Conservation (phyloP, 768 basidiomycete species). For the Sarcodon aspratus region DNA sequence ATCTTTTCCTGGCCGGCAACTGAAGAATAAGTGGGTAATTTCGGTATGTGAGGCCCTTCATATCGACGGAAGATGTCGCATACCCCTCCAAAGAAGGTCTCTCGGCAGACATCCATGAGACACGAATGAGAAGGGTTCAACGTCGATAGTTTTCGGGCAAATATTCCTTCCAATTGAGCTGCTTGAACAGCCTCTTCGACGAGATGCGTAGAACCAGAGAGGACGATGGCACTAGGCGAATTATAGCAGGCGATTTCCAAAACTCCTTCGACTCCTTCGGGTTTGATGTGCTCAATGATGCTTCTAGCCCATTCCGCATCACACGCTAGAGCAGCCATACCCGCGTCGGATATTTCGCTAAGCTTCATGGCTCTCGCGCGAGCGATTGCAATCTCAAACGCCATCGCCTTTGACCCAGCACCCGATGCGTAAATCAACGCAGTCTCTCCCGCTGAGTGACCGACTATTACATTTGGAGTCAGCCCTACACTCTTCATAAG, state of each 20-base stretch:
- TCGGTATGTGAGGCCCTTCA: constrained; percentile 15
- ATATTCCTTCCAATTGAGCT: constrained; percentile 17
- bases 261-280: constrained; percentile 6
- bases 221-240: constrained; percentile 21
- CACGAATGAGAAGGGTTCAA: constrained; percentile 26
- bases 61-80: constrained; percentile 22
- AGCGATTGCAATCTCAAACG: constrained; percentile 30
- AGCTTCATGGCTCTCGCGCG: constrained; percentile 25
- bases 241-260: constrained; percentile 34
- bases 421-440: constrained; percentile 32
- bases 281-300: constrained; percentile 13
- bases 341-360: constrained; percentile 21
- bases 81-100: constrained; percentile 15
- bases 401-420: constrained; percentile 26
- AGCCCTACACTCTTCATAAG: constrained; percentile 24
- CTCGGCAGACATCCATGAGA: constrained; percentile 24
- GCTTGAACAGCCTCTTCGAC: constrained; percentile 19
- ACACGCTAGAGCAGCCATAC: constrained; percentile 35
- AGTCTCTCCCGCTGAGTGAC: constrained; percentile 39
- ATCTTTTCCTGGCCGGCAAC: constrained; percentile 13
- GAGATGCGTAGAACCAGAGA: constrained; percentile 18
- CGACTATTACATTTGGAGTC: constrained; percentile 26
- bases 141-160: constrained; percentile 26
- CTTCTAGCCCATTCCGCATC: constrained; percentile 13
- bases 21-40: constrained; percentile 25